phyloP scores from a whole-genome alignment of 345 rosid species.

The Odontarrhena argentea region DNA sequence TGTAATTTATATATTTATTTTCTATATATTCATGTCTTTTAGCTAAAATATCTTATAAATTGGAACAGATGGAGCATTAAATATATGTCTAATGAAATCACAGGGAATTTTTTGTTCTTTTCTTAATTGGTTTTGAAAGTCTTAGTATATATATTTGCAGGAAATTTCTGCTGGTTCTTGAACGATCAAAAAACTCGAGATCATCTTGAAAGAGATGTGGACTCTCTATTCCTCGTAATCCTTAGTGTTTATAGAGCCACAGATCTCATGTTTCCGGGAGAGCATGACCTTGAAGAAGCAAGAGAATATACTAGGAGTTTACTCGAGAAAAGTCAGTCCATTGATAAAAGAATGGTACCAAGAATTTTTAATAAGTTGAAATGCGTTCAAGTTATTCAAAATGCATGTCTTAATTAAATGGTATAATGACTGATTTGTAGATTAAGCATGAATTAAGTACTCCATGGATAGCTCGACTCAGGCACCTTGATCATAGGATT shows the following conservation, averaged over 20 bases:
- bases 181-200: slow-evolving; percentile 40
- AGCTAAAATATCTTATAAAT: too few species aligned
- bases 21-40: too few species aligned
- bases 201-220: slow-evolving; percentile 38
- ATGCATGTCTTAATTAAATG: neutral
- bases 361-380: neutral
- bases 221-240: slow-evolving; percentile 43
- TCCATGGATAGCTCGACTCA: slow-evolving; percentile 64
- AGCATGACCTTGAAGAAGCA: slow-evolving; percentile 54
- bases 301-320: slow-evolving; percentile 49
- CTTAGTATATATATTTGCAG: slow-evolving; percentile 38
- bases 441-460: slow-evolving; percentile 49
- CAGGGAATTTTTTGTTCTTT: neutral
- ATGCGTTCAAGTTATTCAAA: neutral
- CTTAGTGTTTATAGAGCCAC: slow-evolving; percentile 61
- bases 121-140: neutral
- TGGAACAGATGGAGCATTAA: neutral
- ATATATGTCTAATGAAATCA: neutral
- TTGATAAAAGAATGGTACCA: slow-evolving; percentile 8
- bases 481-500: slow-evolving; percentile 61
- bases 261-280: slow-evolving; percentile 60
- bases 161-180: slow-evolving; percentile 63
- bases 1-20: too few species aligned
- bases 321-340: slow-evolving; percentile 42
- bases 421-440: slow-evolving; percentile 34